Percentiles rank a stretch among this genome's conserved stretches.
Conservation (phyloP, 306 rosid genomes). For the Malus sieversii region DNA sequence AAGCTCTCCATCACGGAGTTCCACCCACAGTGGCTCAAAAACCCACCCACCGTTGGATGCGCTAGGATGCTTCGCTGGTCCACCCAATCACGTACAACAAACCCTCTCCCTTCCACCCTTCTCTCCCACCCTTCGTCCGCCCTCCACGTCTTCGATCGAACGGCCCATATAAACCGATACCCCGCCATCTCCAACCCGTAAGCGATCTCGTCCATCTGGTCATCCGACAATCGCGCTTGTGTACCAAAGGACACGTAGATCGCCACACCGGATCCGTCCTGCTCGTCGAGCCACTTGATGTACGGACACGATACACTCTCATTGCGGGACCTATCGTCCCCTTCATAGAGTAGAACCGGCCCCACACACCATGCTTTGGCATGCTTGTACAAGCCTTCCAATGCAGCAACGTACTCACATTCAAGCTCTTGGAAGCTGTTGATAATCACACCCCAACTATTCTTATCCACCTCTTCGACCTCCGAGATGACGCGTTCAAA, state of each 20-base stretch:
- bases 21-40: constrained; percentile 33
- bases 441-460: constrained; percentile 23
- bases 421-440: constrained; percentile 23
- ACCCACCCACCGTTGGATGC: constrained; percentile 10
- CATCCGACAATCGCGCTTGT: constrained; percentile 1
- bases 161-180: constrained; percentile 12
- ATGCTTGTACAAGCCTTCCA: constrained; percentile 2
- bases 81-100: constrained; percentile 16
- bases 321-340: background rate
- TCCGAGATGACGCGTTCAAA: background rate
- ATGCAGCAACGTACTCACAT: background rate
- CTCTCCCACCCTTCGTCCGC: constrained; percentile 5
- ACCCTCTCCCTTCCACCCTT: constrained; percentile 3
- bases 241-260: constrained; percentile 22
- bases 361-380: constrained; percentile 25
- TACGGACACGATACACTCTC: background rate
- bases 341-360: constrained; percentile 2
- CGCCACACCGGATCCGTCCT: background rate
- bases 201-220: constrained; percentile 23
- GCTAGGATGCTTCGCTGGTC: constrained; percentile 16
- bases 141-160: constrained; percentile 15
- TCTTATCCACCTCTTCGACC: background rate
- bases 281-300: constrained; percentile 12
- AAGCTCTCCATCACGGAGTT: constrained; percentile 23
- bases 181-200: constrained; percentile 16